Conservation (phyloP, 2,329 filamentous ascomycete genomes). For the Venturiaceae sp. region DNA sequence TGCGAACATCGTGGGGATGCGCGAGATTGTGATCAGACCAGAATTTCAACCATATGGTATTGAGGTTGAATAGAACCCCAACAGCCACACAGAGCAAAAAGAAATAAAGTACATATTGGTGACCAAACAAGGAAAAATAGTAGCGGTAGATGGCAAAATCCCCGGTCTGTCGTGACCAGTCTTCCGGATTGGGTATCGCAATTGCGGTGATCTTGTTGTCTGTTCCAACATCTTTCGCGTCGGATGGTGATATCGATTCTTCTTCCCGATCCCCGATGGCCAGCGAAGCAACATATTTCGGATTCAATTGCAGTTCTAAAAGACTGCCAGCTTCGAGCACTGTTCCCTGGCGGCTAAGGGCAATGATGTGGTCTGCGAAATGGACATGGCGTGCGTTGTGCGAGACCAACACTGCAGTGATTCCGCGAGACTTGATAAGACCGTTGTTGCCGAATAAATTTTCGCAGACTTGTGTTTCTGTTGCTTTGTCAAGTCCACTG, state of each 20-base stretch:
- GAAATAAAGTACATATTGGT: slow-evolving; percentile 20
- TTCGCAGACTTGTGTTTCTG: not conserved
- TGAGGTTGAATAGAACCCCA: slow-evolving; percentile 22
- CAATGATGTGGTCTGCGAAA: not conserved
- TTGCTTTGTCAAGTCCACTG: slow-evolving; percentile 1
- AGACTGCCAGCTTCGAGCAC: not conserved
- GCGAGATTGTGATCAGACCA: not conserved
- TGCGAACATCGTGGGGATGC: not conserved
- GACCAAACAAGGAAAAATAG: slow-evolving; percentile 21
- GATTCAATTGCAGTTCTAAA: not conserved
- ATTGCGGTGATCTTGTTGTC: slow-evolving; percentile 18
- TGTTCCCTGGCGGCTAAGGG: not conserved
- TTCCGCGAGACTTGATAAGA: not conserved
- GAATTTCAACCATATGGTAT: slow-evolving; percentile 10
- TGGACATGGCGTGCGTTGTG: not conserved
- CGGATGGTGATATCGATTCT: slow-evolving; percentile 11
- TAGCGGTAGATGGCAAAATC: slow-evolving; percentile 23
- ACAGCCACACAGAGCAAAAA: slow-evolving; percentile 21
- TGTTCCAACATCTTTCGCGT: not conserved
- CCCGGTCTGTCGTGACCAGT: slow-evolving; percentile 20
- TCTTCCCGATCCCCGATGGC: not conserved
- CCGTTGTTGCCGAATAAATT: slow-evolving; percentile 3
- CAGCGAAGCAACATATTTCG: not conserved
- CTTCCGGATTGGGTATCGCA: not conserved
- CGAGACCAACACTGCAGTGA: slow-evolving; percentile 7